Evolutionary conservation across 2,329 filamentous ascomycete genomes (phyloP), one percentile per base, ranked within the genome.

Genomic region (Ascocoryne sarcoides): DNA sequence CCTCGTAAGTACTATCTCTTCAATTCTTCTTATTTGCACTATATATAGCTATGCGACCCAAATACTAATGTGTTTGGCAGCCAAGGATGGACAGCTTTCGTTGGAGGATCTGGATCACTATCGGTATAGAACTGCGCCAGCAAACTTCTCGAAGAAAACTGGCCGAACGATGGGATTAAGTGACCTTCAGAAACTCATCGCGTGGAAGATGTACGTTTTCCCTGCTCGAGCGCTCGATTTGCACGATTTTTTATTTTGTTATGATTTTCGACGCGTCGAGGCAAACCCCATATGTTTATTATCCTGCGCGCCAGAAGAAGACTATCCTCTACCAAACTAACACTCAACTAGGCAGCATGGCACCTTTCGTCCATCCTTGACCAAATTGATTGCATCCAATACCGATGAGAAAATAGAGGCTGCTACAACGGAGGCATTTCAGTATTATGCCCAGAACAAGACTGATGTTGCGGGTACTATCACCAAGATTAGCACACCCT

Each of bases 151-250:
- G 2, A 55, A 57, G 37, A 51, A 54, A 5, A 51, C 56, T 20
- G 49, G 48, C 4, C 50, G 56, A 54, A 15, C 59, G 9, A 73
- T 85, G 63, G 62, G 57, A 2, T 70, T 76, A 34, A 64, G 69
- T 1, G 73, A 84, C 52, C 65, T 84, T 23, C 69, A 75, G 51
- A 64, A 54, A 15, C 65, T 86, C 3, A 72, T 84, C 8, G 71
- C 81, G 34, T 86, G 82, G 81, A 86, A 86, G 58, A 65, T 86
- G 76, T 83, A 63, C 57, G 76, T 60, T 32, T 10, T 30, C 8
- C 17, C 62, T 33, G 36, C 21, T 41, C 12, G n/a, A 7, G 12
- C 33, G 39, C 2, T n/a, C 16, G 10, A 20, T 50, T 36, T 21
- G 18, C 32, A 15, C 12, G 37, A 33, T 9, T 38, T 36, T 43